phyloP scores from a whole-genome alignment of 768 basidiomycete species.

The Russula sp. region DNA sequence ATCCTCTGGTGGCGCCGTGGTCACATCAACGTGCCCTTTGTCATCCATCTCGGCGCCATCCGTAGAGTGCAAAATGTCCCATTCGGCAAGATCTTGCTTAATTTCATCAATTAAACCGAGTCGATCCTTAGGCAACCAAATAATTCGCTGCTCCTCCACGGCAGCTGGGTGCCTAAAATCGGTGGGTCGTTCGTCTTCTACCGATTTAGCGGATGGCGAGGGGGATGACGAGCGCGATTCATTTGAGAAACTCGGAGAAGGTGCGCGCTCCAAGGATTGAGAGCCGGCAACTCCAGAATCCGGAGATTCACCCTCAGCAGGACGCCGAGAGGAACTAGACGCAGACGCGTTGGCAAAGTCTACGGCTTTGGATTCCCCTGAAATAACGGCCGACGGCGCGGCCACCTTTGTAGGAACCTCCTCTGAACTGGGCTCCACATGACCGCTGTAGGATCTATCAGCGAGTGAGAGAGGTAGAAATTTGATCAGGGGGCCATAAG shows the following conservation, averaged over 20 bases:
- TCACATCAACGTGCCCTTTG: slow-evolving; percentile 57
- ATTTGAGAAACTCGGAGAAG: slow-evolving; percentile 15
- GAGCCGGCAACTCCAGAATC: background rate
- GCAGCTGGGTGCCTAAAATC: slow-evolving; percentile 87
- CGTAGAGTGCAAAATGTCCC: slow-evolving; percentile 51
- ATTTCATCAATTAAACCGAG: slow-evolving; percentile 63
- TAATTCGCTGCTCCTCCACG: slow-evolving; percentile 64
- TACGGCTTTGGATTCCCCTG: background rate
- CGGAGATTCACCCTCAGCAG: background rate
- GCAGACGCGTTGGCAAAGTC: slow-evolving; percentile 1
- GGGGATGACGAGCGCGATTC: slow-evolving; percentile 21
- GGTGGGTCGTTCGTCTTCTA: slow-evolving; percentile 35
- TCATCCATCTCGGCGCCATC: slow-evolving; percentile 57
- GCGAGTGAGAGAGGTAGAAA: slow-evolving; percentile 81
- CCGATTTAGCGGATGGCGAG: slow-evolving; percentile 32
- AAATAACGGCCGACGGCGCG: background rate
- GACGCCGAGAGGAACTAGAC: background rate
- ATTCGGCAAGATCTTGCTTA: slow-evolving; percentile 49
- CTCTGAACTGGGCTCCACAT: background rate
- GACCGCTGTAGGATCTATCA: slow-evolving; percentile 52
- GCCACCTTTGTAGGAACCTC: slow-evolving; percentile 1
- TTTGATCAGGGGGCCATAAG: slow-evolving; percentile 75
- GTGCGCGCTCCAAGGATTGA: background rate
- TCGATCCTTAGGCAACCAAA: slow-evolving; percentile 86
- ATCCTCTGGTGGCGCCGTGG: slow-evolving; percentile 44